A percentile compares a stretch with the other conserved stretches of the same genome.
Evolutionary conservation across 2,329 filamentous ascomycete genomes (phyloP).

Genomic region (Diaporthe velutina): DNA sequence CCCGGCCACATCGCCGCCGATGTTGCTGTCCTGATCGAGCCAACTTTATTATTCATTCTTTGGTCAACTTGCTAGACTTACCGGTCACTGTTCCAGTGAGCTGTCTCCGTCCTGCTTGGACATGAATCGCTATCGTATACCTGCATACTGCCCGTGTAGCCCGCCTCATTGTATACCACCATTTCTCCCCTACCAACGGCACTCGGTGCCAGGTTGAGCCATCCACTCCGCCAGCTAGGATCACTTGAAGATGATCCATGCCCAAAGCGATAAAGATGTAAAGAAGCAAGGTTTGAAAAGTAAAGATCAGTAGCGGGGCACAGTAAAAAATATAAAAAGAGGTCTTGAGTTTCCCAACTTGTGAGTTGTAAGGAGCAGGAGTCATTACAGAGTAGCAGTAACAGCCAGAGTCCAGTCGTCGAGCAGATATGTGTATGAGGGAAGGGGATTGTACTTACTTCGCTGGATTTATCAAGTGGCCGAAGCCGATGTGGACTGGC

Average conservation of each 20-base stretch:
- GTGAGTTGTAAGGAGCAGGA: too few relatives aligned
- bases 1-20: neutral
- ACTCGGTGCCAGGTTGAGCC: neutral
- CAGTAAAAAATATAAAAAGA: too few relatives aligned
- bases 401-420: conserved; percentile 21
- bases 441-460: neutral
- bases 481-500: too few relatives aligned
- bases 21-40: too few relatives aligned
- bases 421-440: neutral
- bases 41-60: neutral
- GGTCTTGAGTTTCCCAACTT: too few relatives aligned
- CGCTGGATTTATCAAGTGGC: neutral
- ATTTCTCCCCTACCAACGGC: neutral
- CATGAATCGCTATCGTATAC: too few relatives aligned
- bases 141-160: neutral
- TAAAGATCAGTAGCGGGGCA: too few relatives aligned
- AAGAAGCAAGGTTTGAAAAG: too few relatives aligned
- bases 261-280: too few relatives aligned
- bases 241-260: too few relatives aligned
- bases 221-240: neutral
- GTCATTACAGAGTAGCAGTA: neutral
- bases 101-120: neutral
- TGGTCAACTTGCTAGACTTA: neutral
- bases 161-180: too few relatives aligned
- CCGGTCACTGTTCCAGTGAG: too few relatives aligned